phyloP scores from a whole-genome alignment of 306 rosid species.

The Sesbania bispinosa region DNA sequence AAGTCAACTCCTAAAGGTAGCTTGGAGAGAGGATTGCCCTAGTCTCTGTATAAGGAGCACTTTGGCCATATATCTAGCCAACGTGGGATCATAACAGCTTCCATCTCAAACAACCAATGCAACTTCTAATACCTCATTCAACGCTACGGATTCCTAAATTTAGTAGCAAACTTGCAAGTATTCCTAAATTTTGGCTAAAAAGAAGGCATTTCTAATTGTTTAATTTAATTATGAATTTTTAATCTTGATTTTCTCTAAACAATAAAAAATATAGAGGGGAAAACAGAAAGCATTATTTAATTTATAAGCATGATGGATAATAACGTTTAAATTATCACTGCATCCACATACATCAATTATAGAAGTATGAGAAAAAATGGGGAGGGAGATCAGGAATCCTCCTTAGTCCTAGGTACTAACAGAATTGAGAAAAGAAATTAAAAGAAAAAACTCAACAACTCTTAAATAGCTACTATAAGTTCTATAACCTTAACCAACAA shows the following conservation, averaged over 20 bases:
- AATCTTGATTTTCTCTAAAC: background rate
- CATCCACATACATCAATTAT: too few relatives aligned
- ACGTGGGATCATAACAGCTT: too few relatives aligned
- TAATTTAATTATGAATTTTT: background rate
- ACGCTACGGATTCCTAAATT: slow-evolving; percentile 1
- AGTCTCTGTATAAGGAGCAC: too few relatives aligned
- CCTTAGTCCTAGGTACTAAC: too few relatives aligned
- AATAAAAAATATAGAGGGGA: too few relatives aligned
- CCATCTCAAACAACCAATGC: background rate
- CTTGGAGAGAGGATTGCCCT: too few relatives aligned
- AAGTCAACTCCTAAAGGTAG: too few relatives aligned
- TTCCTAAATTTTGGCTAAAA: too few relatives aligned
- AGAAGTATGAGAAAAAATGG: too few relatives aligned
- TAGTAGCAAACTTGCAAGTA: background rate
- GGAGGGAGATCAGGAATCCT: background rate
- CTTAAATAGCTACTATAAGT: background rate
- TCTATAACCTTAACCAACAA: background rate
- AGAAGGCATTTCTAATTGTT: too few relatives aligned
- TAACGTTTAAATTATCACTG: background rate
- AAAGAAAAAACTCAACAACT: background rate
- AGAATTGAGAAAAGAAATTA: background rate
- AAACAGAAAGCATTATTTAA: too few relatives aligned
- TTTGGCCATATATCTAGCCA: too few relatives aligned
- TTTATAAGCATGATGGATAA: background rate
- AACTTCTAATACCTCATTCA: background rate